Base-by-base conservation (phyloP, 75 land plant species). In the Picea glauca region DNA sequence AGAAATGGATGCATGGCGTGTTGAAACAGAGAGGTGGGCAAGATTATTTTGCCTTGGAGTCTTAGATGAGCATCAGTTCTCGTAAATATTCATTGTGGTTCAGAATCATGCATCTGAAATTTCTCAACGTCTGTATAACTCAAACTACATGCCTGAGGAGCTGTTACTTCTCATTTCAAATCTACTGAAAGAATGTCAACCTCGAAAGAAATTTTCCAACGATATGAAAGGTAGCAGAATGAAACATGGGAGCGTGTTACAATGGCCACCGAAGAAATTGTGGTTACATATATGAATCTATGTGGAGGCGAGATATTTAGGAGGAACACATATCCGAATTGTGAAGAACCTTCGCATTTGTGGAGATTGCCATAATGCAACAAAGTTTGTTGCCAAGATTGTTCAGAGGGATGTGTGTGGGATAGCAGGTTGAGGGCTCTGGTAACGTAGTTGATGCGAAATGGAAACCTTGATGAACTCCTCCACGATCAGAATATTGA, bases 11-110 rank as follows among this genome's bases (percentile, higher is more conserved):
- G 79, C 90, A 43, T 94, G 98, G 99, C 79, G 58, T 80, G 76
- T 17, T 73, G 84, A 91, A 79, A 87, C 92, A 57, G 82, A 86
- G 74, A 88, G 90, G 76, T 97, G 98, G 98, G 90, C 98, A 31
- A 84, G 98, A 83, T 79, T 91, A 63, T 74, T 91, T 30, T 87
- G 87, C 72, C 83, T 97, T 87, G 85, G 84, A 83, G 78, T 90
- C n/a, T 23, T 86, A 54, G 81, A 85, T 57, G 81, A 81, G 23
- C 62, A 83, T 23, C 76, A 91, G 43, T 77, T 87, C 4, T 80
- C 72, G 4, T 17, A 67, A 67, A 67, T 67, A 67, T 20, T 67
- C 20, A 17, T 35, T 31, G 84, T 90, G 77, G 68, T 96, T 67
- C 75, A 83, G 56, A 81, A 77, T 23, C 43, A 78, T 79, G 90